A percentile compares a stretch with the other conserved stretches of the same genome.
These are phyloP conservation scores for Lablab purpureus DNA, from an alignment of 306 rosid genomes.

Conservation along the genomic window DNA sequence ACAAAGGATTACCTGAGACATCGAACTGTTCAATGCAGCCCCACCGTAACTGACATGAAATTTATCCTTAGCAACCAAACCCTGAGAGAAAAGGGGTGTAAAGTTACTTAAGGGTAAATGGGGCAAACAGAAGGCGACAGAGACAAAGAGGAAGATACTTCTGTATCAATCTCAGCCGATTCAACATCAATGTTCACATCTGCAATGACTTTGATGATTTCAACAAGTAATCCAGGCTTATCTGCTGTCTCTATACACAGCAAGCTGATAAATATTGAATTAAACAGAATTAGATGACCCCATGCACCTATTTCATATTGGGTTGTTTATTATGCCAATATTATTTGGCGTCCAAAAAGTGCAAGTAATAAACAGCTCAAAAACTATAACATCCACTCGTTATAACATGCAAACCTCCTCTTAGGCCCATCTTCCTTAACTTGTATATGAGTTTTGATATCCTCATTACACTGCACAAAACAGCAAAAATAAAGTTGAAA, in stretches of 20 bases:
- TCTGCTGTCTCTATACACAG: conserved; percentile 92
- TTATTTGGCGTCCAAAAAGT: conserved; percentile 8
- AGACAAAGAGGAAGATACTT: conserved; percentile 54
- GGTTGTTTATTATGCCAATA: conserved; percentile 30
- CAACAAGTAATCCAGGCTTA: conserved; percentile 88
- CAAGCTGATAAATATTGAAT: conserved; percentile 66
- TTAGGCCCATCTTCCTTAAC: conserved; percentile 91
- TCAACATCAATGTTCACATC: conserved; percentile 94
- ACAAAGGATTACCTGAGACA: conserved; percentile 77
- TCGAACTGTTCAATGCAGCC: conserved; percentile 77
- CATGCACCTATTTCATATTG: conserved; percentile 34
- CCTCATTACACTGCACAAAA: conserved; percentile 74
- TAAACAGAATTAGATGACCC: conserved; percentile 44
- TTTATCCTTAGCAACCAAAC: conserved; percentile 91
- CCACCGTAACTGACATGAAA: conserved; percentile 95
- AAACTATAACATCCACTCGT: conserved; percentile 28
- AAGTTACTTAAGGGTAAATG: conserved; percentile 38
- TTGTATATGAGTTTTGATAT: conserved; percentile 79
- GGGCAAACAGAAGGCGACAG: conserved; percentile 23
- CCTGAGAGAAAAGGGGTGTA: conserved; percentile 60
- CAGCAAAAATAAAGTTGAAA: conserved; percentile 30
- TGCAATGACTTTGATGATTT: conserved; percentile 83
- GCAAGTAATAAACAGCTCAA: conserved; percentile 11
- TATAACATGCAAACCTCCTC: conserved; percentile 76
- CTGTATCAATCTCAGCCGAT: conserved; percentile 93